These are phyloP conservation scores for carrot (Daucus carota) DNA, from an alignment of 129 eudicot genomes.

Conservation along the genomic window DH1_v3.0 NC_030383.2:41487001-41487500, in stretches of 20 bases:
- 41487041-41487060: slow-evolving; percentile 90
- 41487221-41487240: slow-evolving; percentile 90
- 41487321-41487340: slow-evolving; percentile 82
- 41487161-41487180: slow-evolving; percentile 92
- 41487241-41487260: slow-evolving; percentile 87
- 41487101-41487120: slow-evolving; percentile 90
- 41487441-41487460: slow-evolving; percentile 93
- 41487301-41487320: slow-evolving; percentile 72
- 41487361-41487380: slow-evolving; percentile 79
- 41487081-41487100: slow-evolving; percentile 98
- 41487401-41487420: slow-evolving; percentile 77
- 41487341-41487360: slow-evolving; percentile 92
- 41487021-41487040: slow-evolving; percentile 94
- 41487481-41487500: slow-evolving; percentile 91
- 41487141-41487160: slow-evolving; percentile 95
- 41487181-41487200: slow-evolving; percentile 86
- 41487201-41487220: slow-evolving; percentile 91
- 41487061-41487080: slow-evolving; percentile 97
- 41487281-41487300: slow-evolving; percentile 82
- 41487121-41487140: slow-evolving; percentile 94
- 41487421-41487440: slow-evolving; percentile 86
- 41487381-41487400: slow-evolving; percentile 89
- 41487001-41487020: slow-evolving; percentile 88
- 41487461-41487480: slow-evolving; percentile 93
- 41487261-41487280: slow-evolving; percentile 89